Evolutionary conservation across 1,139 yeast species (phyloP).

Genomic region (Yueomyces sp.): DNA sequence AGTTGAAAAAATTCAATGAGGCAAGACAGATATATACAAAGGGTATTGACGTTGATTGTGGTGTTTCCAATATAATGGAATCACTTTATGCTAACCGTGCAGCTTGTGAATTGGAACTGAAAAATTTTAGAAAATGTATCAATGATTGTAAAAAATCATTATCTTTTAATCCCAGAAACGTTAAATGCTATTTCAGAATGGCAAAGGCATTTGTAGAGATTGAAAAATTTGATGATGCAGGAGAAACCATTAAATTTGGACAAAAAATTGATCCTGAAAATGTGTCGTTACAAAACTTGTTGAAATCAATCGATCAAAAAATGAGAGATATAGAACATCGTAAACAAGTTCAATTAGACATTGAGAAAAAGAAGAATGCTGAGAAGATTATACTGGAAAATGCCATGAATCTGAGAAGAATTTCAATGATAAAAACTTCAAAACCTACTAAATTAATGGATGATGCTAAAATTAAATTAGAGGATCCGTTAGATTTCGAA

Average conservation of each 20-base stretch:
- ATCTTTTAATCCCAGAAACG: slow-evolving; percentile 48
- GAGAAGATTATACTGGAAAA: slow-evolving; percentile 29
- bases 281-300: slow-evolving; percentile 35
- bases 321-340: slow-evolving; percentile 21
- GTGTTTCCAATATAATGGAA: slow-evolving; percentile 36
- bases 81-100: slow-evolving; percentile 74
- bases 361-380: slow-evolving; percentile 14
- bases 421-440: slow-evolving; percentile 35
- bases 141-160: slow-evolving; percentile 76
- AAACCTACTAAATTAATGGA: slow-evolving; percentile 32
- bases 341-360: slow-evolving; percentile 17
- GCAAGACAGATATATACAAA: slow-evolving; percentile 73
- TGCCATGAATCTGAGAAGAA: slow-evolving; percentile 46
- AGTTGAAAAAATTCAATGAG: slow-evolving; percentile 51
- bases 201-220: slow-evolving; percentile 69
- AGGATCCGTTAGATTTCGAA: slow-evolving; percentile 60
- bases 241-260: slow-evolving; percentile 55
- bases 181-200: slow-evolving; percentile 78
- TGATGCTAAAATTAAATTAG: slow-evolving; percentile 36
- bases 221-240: slow-evolving; percentile 61
- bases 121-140: slow-evolving; percentile 75
- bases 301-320: slow-evolving; percentile 31
- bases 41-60: slow-evolving; percentile 63
- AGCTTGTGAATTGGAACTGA: slow-evolving; percentile 77
- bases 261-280: slow-evolving; percentile 47